Conservation (phyloP, 768 basidiomycete genomes). For the Thelephora ganbajun region DNA sequence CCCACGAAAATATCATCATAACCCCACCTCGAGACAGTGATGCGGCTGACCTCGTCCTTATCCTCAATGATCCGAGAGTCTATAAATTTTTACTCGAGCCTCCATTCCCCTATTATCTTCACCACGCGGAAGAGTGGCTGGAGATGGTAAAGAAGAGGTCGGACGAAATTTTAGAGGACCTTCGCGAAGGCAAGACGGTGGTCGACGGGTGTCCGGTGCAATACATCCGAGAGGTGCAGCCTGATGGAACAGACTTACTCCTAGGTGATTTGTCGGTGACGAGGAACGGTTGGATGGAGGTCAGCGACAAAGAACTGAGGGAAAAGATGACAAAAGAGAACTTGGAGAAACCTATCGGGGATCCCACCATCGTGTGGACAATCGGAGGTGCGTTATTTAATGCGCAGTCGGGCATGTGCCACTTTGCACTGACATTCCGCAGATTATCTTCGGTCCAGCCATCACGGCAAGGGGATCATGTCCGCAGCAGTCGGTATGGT, state of each 20-base stretch:
- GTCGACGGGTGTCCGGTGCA: conserved; percentile 36
- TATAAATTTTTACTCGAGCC: conserved; percentile 30
- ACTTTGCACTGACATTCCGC: neutral
- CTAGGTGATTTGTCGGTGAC: conserved; percentile 31
- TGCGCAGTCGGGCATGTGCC: conserved; percentile 1
- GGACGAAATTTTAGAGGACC: conserved; percentile 20
- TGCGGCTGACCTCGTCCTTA: conserved; percentile 19
- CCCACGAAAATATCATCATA: conserved; percentile 39
- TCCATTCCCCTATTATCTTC: conserved; percentile 37
- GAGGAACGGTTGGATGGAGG: conserved; percentile 20
- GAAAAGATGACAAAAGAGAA: conserved; percentile 26
- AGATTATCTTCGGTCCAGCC: conserved; percentile 48
- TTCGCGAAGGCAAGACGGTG: conserved; percentile 13
- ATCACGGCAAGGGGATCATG: conserved; percentile 66
- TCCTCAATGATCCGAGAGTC: conserved; percentile 37
- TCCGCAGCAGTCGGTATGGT: conserved; percentile 42
- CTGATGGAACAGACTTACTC: conserved; percentile 38
- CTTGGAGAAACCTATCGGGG: conserved; percentile 25
- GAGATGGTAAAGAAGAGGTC: conserved; percentile 15
- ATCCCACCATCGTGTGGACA: conserved; percentile 44
- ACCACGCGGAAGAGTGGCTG: conserved; percentile 28
- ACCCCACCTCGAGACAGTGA: conserved; percentile 42
- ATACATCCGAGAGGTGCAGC: conserved; percentile 36
- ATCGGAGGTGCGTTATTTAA: conserved; percentile 38
- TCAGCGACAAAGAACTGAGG: conserved; percentile 23